These are phyloP conservation scores for Aristolochia californica DNA, from an alignment of 164 flowering plant genomes.

Conservation along the genomic window DNA sequence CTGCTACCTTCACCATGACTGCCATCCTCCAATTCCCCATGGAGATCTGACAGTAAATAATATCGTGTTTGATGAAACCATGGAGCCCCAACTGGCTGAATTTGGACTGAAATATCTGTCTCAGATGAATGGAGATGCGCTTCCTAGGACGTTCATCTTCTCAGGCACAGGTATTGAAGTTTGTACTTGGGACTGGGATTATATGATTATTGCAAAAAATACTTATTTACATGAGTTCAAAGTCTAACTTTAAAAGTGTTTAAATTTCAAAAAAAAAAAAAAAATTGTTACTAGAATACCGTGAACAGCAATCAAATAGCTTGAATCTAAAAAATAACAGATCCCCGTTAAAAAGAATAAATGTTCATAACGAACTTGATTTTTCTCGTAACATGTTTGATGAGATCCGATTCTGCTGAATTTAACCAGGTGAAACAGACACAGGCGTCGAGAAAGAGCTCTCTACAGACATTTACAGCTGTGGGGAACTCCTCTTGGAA, in stretches of 20 bases:
- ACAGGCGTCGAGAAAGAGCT: conserved; percentile 39
- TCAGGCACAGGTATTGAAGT: conserved; percentile 34
- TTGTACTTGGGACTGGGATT: conserved; percentile 7
- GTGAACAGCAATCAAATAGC: background rate
- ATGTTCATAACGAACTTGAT: background rate
- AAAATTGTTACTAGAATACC: background rate
- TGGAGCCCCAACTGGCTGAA: conserved; percentile 77
- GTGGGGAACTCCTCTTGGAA: conserved; percentile 71
- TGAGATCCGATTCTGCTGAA: background rate
- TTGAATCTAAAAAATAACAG: too few species aligned
- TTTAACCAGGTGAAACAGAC: conserved; percentile 30
- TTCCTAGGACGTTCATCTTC: conserved; percentile 17
- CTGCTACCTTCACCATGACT: conserved; percentile 80
- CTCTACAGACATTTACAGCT: conserved; percentile 48
- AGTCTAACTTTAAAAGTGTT: too few species aligned
- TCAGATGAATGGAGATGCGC: conserved; percentile 24
- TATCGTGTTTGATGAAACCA: conserved; percentile 62
- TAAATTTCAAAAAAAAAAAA: too few species aligned
- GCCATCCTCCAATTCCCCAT: conserved; percentile 79
- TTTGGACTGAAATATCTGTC: conserved; percentile 48
- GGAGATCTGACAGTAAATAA: conserved; percentile 74
- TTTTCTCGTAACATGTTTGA: background rate
- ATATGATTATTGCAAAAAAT: too few species aligned
- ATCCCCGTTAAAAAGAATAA: too few species aligned
- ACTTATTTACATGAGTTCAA: too few species aligned